Percentiles rank a stretch among this genome's conserved stretches.
These are phyloP conservation scores for Petunia secreta DNA, from an alignment of 257 asterid species.

Conservation along the genomic window DNA sequence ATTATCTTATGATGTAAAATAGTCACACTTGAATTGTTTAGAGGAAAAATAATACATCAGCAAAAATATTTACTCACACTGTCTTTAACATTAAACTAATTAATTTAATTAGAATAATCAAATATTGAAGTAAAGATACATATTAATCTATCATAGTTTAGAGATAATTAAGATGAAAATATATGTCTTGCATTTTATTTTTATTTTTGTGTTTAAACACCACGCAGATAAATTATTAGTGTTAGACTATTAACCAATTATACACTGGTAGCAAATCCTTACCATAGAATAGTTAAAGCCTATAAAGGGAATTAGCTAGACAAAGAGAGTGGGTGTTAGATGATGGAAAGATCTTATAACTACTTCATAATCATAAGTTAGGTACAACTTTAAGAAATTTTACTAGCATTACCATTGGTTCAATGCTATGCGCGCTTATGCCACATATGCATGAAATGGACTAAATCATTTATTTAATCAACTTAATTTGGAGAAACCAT, in stretches of 20 bases:
- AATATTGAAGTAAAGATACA: no score
- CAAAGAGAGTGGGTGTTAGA: constrained; percentile 14
- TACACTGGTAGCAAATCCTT: background rate
- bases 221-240: background rate
- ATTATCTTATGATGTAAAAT: no score
- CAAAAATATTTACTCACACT: no score
- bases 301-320: background rate
- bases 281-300: background rate
- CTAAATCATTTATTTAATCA: background rate
- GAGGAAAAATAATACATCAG: no score
- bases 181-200: no score
- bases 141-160: no score
- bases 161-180: no score
- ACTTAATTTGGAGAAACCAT: background rate
- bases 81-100: no score
- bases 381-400: constrained; percentile 1
- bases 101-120: no score
- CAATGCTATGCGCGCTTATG: background rate
- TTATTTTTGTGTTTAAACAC: no score
- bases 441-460: background rate
- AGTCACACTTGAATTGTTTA: no score
- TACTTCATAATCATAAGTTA: constrained; percentile 22
- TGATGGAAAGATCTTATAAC: constrained; percentile 16
- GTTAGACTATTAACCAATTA: constrained; percentile 4
- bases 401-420: background rate